Evolutionary conservation across 441 rosid species (phyloP).

Genomic region (Kokia cookei): DNA sequence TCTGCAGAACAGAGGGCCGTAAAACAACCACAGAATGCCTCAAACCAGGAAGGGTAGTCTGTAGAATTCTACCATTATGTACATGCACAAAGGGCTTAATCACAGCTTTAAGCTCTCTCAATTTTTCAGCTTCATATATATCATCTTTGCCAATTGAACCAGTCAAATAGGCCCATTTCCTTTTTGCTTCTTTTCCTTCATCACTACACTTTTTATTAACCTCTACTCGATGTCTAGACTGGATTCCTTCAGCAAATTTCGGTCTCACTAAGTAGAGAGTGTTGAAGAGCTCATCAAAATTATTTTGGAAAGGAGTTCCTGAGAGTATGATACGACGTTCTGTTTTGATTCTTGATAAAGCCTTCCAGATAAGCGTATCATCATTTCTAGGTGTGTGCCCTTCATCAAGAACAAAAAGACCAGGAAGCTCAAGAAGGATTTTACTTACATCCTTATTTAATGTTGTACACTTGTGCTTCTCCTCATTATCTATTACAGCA

Average conservation of each 20-base stretch:
- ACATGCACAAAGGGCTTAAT: slow-evolving; percentile 69
- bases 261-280: slow-evolving; percentile 43
- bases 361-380: slow-evolving; percentile 36
- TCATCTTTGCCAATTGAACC: slow-evolving; percentile 24
- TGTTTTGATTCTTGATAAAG: slow-evolving; percentile 30
- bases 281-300: slow-evolving; percentile 52
- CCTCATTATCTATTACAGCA: slow-evolving; percentile 11
- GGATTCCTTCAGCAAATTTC: slow-evolving; percentile 18
- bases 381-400: slow-evolving; percentile 62
- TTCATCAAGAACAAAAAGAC: slow-evolving; percentile 54
- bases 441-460: slow-evolving; percentile 5
- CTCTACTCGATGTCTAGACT: background rate
- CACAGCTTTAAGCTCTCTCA: slow-evolving; percentile 25
- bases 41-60: slow-evolving; percentile 61
- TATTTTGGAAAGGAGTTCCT: slow-evolving; percentile 70
- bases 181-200: slow-evolving; percentile 19
- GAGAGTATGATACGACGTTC: slow-evolving; percentile 47
- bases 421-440: slow-evolving; percentile 34
- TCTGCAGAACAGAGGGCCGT: slow-evolving; percentile 41
- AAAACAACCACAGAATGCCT: slow-evolving; percentile 50
- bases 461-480: slow-evolving; percentile 1
- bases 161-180: slow-evolving; percentile 31
- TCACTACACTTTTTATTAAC: slow-evolving; percentile 19
- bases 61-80: slow-evolving; percentile 53
- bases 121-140: background rate